Evolutionary conservation across 768 basidiomycete genomes (phyloP), one percentile per base, ranked within the genome.

Genomic region (Agaricus blazei): DNA sequence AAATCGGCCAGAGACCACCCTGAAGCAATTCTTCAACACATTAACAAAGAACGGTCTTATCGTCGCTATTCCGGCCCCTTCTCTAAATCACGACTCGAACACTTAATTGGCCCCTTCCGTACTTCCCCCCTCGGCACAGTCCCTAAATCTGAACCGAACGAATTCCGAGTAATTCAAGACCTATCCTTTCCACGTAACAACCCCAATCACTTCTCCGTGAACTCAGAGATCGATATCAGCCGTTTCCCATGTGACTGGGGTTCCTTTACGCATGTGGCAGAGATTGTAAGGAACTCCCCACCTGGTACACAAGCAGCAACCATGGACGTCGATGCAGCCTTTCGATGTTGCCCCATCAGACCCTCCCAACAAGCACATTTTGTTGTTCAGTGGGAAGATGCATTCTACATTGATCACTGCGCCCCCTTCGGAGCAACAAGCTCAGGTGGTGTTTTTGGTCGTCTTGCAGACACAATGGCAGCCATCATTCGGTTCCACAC

Each of bases 41-140:
- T 67, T 28, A 28, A 40, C 9, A 60, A 57, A 24, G 63, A 65
- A 43, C 51, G 51, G 3, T 11, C 46, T 3, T 28, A 12, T 36
- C 11, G 56, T 7, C 48, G 45, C 3, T 63, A 63, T 31, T 59
- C 54, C 36, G 62, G 62, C 31, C 63, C 62, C 1, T 61, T 64
- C 59, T 52, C 58, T 0, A 69, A 64, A n/a, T 52, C 43, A 7
- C 42, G 52, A 11, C 57, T 72, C 11, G 67, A 73, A 45, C 11
- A 51, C 2, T 6, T 71, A 8, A 77, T 79, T 29, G 75, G 78
- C 0, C 70, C 68, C 0, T 80, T 79, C 43, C 58, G 56, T 0
- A 68, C 76, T 0, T 72, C 73, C 0, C 79, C 77, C 0, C 60
- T 80, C 0, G 70, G 70, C 0, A 60, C 75, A 0, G 68, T 78